These are phyloP conservation scores for Dipteronia sinensis DNA, from an alignment of 345 rosid genomes.

Conservation along the genomic window DNA sequence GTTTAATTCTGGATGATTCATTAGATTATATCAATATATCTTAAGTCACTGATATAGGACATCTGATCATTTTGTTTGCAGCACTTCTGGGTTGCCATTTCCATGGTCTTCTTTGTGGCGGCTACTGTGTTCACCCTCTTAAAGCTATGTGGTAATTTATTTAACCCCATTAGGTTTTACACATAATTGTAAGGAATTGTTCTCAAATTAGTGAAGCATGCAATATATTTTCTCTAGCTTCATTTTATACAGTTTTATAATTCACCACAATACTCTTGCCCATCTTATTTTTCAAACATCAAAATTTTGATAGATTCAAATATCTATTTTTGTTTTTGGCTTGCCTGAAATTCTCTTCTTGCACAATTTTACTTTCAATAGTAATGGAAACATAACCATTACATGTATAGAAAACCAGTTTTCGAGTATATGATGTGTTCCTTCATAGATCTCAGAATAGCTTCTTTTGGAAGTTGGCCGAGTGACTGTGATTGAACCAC, in stretches of 20 bases:
- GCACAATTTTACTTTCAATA: not conserved
- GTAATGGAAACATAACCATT: not conserved
- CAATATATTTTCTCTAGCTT: not conserved
- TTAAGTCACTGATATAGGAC: conserved; percentile 14
- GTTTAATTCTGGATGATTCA: not conserved
- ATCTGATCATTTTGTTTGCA: conserved; percentile 32
- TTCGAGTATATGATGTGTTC: not conserved
- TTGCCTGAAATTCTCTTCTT: not conserved
- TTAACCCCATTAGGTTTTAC: conserved; percentile 5
- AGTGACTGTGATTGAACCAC: not conserved
- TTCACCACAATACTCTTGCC: not conserved
- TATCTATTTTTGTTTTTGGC: not conserved
- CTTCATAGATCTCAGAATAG: not conserved
- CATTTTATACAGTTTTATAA: not conserved
- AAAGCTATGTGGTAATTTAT: conserved; percentile 78
- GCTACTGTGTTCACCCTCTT: conserved; percentile 89
- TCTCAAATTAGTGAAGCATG: conserved; percentile 3
- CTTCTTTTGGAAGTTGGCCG: not conserved
- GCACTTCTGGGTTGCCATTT: conserved; percentile 98
- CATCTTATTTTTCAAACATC: not conserved
- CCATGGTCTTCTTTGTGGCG: conserved; percentile 94
- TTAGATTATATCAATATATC: conserved; percentile 8
- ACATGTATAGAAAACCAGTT: not conserved
- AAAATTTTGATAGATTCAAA: not conserved
- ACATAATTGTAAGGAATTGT: not conserved